A percentile compares a stretch with the other conserved stretches of the same genome.
These are phyloP conservation scores for Coemansia sp. DNA, from an alignment of 192 early-diverging fungal species.

Conservation along the genomic window DNA sequence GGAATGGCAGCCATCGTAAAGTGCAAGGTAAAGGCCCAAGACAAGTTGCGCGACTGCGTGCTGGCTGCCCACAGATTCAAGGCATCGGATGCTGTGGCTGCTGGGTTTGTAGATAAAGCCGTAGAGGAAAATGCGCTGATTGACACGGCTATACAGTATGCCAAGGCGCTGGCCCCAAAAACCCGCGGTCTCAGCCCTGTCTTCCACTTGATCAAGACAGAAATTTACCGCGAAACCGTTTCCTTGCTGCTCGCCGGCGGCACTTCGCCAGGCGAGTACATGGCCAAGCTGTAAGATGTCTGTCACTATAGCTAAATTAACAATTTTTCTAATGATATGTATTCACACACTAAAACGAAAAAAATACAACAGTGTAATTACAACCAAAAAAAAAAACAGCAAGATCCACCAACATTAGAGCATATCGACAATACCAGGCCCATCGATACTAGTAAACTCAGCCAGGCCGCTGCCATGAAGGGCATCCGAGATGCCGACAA, in stretches of 20 bases:
- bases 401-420: neutral
- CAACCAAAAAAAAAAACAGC: neutral
- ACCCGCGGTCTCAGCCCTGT: constrained; percentile 58
- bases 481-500: constrained; percentile 44
- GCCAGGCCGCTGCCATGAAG: constrained; percentile 36
- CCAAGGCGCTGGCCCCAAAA: constrained; percentile 59
- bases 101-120: constrained; percentile 63
- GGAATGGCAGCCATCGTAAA: constrained; percentile 73
- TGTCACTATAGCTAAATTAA: no score
- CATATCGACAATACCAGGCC: neutral
- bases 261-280: constrained; percentile 33
- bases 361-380: neutral
- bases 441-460: constrained; percentile 24
- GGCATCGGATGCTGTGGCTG: constrained; percentile 62
- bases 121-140: constrained; percentile 58
- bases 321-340: no score
- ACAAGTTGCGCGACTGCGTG: constrained; percentile 64
- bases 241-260: constrained; percentile 34
- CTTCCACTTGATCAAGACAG: constrained; percentile 65
- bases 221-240: constrained; percentile 65
- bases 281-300: constrained; percentile 51
- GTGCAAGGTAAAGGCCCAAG: constrained; percentile 61
- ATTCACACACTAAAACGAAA: neutral
- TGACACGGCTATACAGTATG: constrained; percentile 59
- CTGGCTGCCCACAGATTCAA: constrained; percentile 64